Conservation (phyloP, 768 basidiomycete genomes). For the Pleurotus eryngii region DNA sequence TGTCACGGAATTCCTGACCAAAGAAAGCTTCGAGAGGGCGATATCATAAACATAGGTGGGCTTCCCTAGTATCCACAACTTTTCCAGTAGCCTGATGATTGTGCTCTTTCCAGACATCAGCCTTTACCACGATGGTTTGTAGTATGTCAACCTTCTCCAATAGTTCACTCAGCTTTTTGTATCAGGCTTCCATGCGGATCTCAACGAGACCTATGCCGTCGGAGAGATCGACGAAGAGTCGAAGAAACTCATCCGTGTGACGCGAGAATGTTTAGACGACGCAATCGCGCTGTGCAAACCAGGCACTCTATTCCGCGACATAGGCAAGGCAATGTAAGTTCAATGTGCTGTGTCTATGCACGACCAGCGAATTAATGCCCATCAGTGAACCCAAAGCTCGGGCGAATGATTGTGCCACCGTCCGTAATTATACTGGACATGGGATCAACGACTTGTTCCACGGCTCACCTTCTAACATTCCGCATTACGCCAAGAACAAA, state of each 20-base stretch:
- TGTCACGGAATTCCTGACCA: constrained; percentile 97
- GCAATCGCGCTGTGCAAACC: constrained; percentile 94
- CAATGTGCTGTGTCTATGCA: neutral
- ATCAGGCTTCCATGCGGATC: constrained; percentile 85
- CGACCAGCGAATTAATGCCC: constrained; percentile 1
- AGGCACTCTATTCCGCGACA: constrained; percentile 83
- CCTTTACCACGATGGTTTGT: constrained; percentile 70
- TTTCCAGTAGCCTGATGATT: constrained; percentile 13
- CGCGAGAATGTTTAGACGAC: constrained; percentile 81
- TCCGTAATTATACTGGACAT: constrained; percentile 90
- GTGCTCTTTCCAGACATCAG: constrained; percentile 56
- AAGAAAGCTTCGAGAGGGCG: constrained; percentile 80
- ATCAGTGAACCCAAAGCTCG: constrained; percentile 81
- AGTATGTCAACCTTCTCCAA: neutral
- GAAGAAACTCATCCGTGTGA: constrained; percentile 76
- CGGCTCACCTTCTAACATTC: constrained; percentile 70
- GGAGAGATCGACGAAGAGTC: constrained; percentile 83
- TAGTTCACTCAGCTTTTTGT: neutral
- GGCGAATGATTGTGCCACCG: constrained; percentile 82
- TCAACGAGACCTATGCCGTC: constrained; percentile 92
- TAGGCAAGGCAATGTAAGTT: constrained; percentile 82
- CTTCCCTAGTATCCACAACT: constrained; percentile 10
- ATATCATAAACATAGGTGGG: constrained; percentile 92
- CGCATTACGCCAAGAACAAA: constrained; percentile 94
- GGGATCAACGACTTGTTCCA: constrained; percentile 90